Conservation (phyloP, 768 basidiomycete genomes). For the Harrya chromipes region DNA sequence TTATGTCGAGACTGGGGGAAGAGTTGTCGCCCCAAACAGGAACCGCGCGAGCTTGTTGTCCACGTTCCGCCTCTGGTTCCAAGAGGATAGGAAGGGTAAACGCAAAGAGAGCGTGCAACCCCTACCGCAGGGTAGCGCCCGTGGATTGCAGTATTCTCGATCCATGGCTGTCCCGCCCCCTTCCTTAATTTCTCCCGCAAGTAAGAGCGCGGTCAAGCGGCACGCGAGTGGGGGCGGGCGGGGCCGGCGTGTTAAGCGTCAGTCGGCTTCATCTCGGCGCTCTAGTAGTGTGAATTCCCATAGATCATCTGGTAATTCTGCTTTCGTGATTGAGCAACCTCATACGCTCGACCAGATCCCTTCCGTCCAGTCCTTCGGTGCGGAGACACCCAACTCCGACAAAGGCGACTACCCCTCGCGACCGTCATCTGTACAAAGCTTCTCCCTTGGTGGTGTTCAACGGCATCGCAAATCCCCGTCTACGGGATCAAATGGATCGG, state of each 20-base stretch:
- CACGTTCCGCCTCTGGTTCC: slow-evolving; percentile 88
- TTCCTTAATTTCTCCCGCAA: slow-evolving; percentile 28
- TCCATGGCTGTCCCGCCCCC: slow-evolving; percentile 24
- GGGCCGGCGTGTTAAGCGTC: slow-evolving; percentile 60
- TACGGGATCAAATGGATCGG: slow-evolving; percentile 70
- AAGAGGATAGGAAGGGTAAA: slow-evolving; percentile 88
- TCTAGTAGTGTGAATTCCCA: slow-evolving; percentile 92
- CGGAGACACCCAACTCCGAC: slow-evolving; percentile 87
- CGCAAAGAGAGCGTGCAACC: slow-evolving; percentile 48
- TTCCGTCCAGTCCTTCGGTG: slow-evolving; percentile 69
- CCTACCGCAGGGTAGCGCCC: slow-evolving; percentile 19
- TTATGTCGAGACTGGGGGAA: slow-evolving; percentile 33
- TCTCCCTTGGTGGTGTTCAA: slow-evolving; percentile 48
- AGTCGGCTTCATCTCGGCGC: slow-evolving; percentile 75
- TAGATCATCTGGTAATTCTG: slow-evolving; percentile 57
- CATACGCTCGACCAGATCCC: slow-evolving; percentile 46
- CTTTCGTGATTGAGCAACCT: slow-evolving; percentile 55
- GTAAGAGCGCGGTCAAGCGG: slow-evolving; percentile 45
- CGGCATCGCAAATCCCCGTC: slow-evolving; percentile 76
- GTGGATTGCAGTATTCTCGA: slow-evolving; percentile 24
- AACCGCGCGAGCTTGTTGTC: slow-evolving; percentile 80
- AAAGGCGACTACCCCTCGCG: slow-evolving; percentile 73
- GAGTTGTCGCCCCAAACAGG: slow-evolving; percentile 39
- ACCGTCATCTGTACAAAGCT: slow-evolving; percentile 84
- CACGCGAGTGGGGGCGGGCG: slow-evolving; percentile 44